Conservation (phyloP, 192 early-diverging fungal species). For the Blastocladiella britannica region DNA sequence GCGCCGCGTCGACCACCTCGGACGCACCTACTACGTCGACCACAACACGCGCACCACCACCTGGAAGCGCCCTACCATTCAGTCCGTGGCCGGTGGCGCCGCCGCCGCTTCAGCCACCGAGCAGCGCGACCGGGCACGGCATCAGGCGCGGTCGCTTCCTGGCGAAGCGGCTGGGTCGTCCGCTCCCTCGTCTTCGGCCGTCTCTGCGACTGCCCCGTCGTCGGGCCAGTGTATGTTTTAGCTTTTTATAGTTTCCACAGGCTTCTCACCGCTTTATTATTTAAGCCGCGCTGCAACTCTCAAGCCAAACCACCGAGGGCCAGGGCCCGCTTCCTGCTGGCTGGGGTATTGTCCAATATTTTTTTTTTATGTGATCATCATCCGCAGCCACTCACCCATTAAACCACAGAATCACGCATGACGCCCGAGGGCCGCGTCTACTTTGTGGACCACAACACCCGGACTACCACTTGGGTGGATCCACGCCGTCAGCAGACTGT, state of each 20-base stretch:
- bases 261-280: no score
- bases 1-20: slow-evolving; percentile 75
- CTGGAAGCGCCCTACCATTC: slow-evolving; percentile 67
- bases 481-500: slow-evolving; percentile 29
- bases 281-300: slow-evolving; percentile 12
- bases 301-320: slow-evolving; percentile 34
- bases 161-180: no score
- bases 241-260: no score
- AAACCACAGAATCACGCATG: slow-evolving; percentile 35
- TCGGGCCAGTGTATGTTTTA: no score
- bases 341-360: slow-evolving; percentile 25
- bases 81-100: no score
- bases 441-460: slow-evolving; percentile 78
- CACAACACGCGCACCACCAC: slow-evolving; percentile 92
- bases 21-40: slow-evolving; percentile 92
- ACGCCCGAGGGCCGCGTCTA: slow-evolving; percentile 66
- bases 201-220: no score
- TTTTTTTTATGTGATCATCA: background rate
- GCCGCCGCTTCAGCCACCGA: no score
- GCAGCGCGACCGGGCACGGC: no score
- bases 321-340: slow-evolving; percentile 62
- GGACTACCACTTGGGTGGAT: slow-evolving; percentile 80
- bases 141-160: no score
- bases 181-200: no score
- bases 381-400: background rate